These are phyloP conservation scores for Globisporangium irregulare DNA, from an alignment of 352 stramenopile species.

Conservation along the genomic window DNA sequence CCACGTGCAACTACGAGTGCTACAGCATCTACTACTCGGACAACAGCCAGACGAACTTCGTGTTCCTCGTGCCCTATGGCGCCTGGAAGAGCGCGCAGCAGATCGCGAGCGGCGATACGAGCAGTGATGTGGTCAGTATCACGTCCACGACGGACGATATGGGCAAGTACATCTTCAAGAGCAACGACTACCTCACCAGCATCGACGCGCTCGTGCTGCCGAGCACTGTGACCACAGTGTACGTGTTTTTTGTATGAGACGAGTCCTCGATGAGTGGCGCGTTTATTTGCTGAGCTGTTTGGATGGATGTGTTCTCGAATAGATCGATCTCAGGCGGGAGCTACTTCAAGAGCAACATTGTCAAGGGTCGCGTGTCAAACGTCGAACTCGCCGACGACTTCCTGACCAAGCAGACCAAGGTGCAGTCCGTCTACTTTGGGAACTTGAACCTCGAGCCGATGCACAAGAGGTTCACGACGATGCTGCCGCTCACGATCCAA, in stretches of 20 bases:
- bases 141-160: neutral
- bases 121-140: too few relatives aligned
- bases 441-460: neutral
- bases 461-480: too few relatives aligned
- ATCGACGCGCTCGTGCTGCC: neutral
- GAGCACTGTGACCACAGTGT: neutral
- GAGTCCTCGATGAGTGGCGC: too few relatives aligned
- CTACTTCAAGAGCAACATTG: neutral
- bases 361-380: slow-evolving; percentile 1
- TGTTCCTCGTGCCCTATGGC: neutral
- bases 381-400: slow-evolving; percentile 1
- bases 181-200: neutral
- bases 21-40: neutral
- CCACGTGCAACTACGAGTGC: neutral
- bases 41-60: neutral
- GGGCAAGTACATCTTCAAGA: neutral
- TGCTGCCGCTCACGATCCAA: neutral
- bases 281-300: neutral
- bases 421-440: neutral
- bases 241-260: neutral
- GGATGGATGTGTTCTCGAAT: neutral
- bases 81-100: neutral
- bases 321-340: neutral
- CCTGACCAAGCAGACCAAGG: neutral
- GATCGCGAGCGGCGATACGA: neutral